These are phyloP conservation scores for Fistulinella prunicolor DNA, from an alignment of 768 basidiomycete species.

Conservation along the genomic window DNA sequence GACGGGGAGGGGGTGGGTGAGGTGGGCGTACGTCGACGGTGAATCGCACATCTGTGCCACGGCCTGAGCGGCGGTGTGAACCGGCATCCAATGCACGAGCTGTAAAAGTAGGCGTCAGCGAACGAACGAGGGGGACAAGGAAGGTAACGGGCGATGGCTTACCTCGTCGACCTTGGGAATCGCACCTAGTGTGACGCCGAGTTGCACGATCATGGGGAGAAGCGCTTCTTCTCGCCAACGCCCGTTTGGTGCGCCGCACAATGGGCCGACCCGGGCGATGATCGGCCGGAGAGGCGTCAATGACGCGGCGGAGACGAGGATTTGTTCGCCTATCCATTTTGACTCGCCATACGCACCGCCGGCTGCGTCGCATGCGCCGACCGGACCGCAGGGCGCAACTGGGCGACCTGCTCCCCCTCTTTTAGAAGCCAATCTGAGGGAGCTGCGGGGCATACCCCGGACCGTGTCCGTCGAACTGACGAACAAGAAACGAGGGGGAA, in stretches of 20 bases:
- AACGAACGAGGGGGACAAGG: background rate
- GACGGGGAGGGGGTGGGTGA: constrained; percentile 12
- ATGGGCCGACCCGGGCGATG: constrained; percentile 37
- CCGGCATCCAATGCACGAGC: constrained; percentile 17
- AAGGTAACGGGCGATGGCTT: background rate
- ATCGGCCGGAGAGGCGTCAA: constrained; percentile 22
- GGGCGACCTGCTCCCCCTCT: no score
- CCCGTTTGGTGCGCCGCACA: constrained; percentile 36
- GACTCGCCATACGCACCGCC: constrained; percentile 13
- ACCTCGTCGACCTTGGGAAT: constrained; percentile 26
- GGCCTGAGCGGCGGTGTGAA: constrained; percentile 11
- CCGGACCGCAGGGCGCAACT: no score
- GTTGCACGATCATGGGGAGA: constrained; percentile 35
- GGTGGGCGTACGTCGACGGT: background rate
- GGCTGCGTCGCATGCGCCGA: constrained; percentile 9
- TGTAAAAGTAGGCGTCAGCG: background rate
- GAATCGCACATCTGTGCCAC: constrained; percentile 19
- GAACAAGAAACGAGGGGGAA: constrained; percentile 33
- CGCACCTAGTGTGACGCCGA: constrained; percentile 13
- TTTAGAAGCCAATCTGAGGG: no score
- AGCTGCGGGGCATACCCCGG: background rate
- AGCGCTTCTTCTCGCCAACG: constrained; percentile 39
- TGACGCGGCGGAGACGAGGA: constrained; percentile 17
- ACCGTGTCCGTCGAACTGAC: constrained; percentile 27
- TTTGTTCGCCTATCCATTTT: constrained; percentile 26